A percentile compares a stretch with the other conserved stretches of the same genome.
phyloP scores from a whole-genome alignment of 305 asterid genomes.

The Striga hermonthica region DNA sequence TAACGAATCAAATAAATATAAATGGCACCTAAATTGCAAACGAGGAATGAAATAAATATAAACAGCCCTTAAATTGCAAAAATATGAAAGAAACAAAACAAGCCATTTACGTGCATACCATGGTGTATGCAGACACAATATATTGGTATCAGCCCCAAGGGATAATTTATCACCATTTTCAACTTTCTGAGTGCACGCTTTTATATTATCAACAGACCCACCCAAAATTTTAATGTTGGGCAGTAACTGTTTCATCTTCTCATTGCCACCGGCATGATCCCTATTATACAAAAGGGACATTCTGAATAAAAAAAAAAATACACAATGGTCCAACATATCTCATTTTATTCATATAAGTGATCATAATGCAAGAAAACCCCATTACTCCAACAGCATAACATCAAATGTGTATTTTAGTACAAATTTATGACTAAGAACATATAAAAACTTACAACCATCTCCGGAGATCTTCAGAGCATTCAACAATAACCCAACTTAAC shows the following conservation, averaged over 20 bases:
- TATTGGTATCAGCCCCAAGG: conserved; percentile 59
- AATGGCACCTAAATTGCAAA: too few species aligned
- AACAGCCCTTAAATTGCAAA: neutral
- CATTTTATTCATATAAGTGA: conserved; percentile 10
- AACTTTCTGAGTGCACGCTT: conserved; percentile 76
- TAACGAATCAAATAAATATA: neutral
- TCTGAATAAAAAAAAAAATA: neutral
- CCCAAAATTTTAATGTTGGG: conserved; percentile 80
- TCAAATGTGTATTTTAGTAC: conserved; percentile 4
- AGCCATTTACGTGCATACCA: conserved; percentile 41
- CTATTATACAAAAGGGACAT: conserved; percentile 35
- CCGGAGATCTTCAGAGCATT: neutral
- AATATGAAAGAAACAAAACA: neutral
- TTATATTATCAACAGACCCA: conserved; percentile 73
- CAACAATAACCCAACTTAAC: neutral
- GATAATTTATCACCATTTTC: conserved; percentile 73
- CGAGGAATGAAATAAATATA: too few species aligned
- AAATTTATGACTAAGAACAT: neutral
- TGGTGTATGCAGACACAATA: conserved; percentile 80
- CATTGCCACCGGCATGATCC: conserved; percentile 99
- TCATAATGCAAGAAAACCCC: conserved; percentile 2
- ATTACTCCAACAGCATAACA: conserved; percentile 4
- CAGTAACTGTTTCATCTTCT: conserved; percentile 66
- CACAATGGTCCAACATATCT: conserved; percentile 9
- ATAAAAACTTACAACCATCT: neutral